Percentiles rank a stretch among this genome's conserved stretches.
These are phyloP conservation scores for Monosporozyma siamensis DNA, from an alignment of 805 yeast genomes.

Conservation along the genomic window DNA sequence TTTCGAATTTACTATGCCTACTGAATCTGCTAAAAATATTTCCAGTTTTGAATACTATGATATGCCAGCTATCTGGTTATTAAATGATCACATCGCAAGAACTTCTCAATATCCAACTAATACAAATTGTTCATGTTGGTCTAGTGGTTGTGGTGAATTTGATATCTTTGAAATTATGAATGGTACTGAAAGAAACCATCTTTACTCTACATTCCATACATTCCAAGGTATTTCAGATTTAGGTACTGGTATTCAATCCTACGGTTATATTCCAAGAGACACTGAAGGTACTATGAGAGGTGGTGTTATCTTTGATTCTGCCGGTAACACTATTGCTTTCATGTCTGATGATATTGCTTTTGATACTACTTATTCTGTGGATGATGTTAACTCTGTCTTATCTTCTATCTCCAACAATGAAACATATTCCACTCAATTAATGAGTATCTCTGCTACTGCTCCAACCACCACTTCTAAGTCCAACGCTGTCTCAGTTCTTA, in stretches of 20 bases:
- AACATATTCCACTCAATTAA: constrained; percentile 21
- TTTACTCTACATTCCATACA: constrained; percentile 64
- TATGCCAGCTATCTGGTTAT: constrained; percentile 71
- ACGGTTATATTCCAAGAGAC: constrained; percentile 50
- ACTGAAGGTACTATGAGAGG: constrained; percentile 47
- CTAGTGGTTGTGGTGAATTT: constrained; percentile 70
- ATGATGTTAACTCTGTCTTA: constrained; percentile 41
- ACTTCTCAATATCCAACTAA: constrained; percentile 57
- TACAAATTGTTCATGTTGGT: constrained; percentile 65
- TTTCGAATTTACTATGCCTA: constrained; percentile 62
- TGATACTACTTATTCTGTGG: constrained; percentile 36
- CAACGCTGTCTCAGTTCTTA: constrained; percentile 15
- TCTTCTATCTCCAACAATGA: constrained; percentile 27
- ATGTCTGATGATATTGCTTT: constrained; percentile 45
- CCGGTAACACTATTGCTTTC: constrained; percentile 55
- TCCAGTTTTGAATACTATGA: constrained; percentile 35
- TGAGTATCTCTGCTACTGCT: constrained; percentile 32
- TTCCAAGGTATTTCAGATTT: constrained; percentile 57
- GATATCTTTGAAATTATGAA: constrained; percentile 71
- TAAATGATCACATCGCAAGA: constrained; percentile 65
- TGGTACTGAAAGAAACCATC: constrained; percentile 42
- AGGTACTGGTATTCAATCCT: constrained; percentile 47
- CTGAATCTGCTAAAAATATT: constrained; percentile 35
- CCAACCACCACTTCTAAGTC: constrained; percentile 25
- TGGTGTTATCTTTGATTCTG: constrained; percentile 59